phyloP scores from a whole-genome alignment of 345 rosid species.

The Salix viminalis region DNA sequence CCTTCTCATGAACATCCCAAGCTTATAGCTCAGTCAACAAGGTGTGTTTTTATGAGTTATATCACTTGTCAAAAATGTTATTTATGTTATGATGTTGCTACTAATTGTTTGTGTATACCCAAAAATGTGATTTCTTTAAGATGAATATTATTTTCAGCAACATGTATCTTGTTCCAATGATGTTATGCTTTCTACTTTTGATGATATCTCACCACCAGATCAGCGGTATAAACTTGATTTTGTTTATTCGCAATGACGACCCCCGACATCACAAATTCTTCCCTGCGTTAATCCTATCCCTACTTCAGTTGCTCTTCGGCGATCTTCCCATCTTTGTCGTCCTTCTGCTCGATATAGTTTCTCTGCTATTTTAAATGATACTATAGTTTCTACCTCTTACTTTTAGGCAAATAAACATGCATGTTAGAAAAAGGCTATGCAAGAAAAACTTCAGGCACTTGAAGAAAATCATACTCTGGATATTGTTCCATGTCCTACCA shows the following conservation, averaged over 20 bases:
- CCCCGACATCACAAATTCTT: not conserved
- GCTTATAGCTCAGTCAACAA: not conserved
- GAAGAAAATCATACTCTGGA: not conserved
- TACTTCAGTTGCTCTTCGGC: not conserved
- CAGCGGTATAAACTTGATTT: not conserved
- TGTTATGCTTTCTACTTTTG: not conserved
- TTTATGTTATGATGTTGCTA: not conserved
- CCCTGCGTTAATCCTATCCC: not conserved
- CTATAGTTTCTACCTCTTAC: not conserved
- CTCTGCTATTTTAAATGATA: not conserved
- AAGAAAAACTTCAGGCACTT: not conserved
- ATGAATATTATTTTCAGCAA: not conserved
- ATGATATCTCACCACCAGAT: not conserved
- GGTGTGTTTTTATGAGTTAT: not conserved
- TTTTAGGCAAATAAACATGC: not conserved
- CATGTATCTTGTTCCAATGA: not conserved
- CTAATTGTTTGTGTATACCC: not conserved
- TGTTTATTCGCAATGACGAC: not conserved
- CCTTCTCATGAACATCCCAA: not conserved
- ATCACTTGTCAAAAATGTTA: not conserved
- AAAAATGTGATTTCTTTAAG: too few relatives aligned
- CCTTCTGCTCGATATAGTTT: not conserved
- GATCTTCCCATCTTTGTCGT: not conserved
- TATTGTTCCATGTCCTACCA: not conserved
- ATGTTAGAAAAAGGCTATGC: not conserved